Evolutionary conservation across 129 eudicot species (phyloP).

Genomic region (Flaveria ramosissima): DNA sequence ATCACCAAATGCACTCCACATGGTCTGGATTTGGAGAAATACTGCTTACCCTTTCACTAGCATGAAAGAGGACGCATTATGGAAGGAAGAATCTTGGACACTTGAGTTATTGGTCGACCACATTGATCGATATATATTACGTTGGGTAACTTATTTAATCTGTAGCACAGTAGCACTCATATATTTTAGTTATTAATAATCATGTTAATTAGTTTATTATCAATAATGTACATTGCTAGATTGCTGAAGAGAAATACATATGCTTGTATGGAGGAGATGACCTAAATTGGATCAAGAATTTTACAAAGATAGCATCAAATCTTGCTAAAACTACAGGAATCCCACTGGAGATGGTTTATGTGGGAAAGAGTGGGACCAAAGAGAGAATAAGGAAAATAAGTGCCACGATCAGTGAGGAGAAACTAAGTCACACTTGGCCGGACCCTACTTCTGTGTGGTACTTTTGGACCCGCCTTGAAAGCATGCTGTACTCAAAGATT

Average conservation of each 20-base stretch:
- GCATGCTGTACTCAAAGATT: slow-evolving; percentile 88
- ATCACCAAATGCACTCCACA: slow-evolving; percentile 73
- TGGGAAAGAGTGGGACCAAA: slow-evolving; percentile 65
- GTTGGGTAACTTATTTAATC: slow-evolving; percentile 53
- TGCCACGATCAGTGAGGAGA: slow-evolving; percentile 40
- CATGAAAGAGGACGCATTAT: slow-evolving; percentile 55
- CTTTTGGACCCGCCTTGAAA: slow-evolving; percentile 91
- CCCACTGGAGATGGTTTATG: slow-evolving; percentile 67
- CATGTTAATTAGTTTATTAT: slow-evolving; percentile 18
- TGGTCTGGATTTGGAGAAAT: slow-evolving; percentile 91
- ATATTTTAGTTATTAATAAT: slow-evolving; percentile 5
- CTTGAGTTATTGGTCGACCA: slow-evolving; percentile 72
- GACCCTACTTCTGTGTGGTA: slow-evolving; percentile 71
- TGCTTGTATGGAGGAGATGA: slow-evolving; percentile 94
- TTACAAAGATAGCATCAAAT: slow-evolving; percentile 44
- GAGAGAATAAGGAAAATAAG: slow-evolving; percentile 55
- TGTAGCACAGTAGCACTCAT: slow-evolving; percentile 11
- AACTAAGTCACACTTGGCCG: slow-evolving; percentile 55
- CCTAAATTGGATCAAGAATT: slow-evolving; percentile 61
- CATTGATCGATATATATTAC: slow-evolving; percentile 51
- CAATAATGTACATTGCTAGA: slow-evolving; percentile 42
- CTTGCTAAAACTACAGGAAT: slow-evolving; percentile 45
- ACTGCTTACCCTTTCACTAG: slow-evolving; percentile 71
- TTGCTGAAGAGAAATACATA: slow-evolving; percentile 57
- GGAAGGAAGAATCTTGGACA: slow-evolving; percentile 85